These are phyloP conservation scores for Wickerhamiella infanticola DNA, from an alignment of 1,139 yeast species.

Conservation along the genomic window DNA sequence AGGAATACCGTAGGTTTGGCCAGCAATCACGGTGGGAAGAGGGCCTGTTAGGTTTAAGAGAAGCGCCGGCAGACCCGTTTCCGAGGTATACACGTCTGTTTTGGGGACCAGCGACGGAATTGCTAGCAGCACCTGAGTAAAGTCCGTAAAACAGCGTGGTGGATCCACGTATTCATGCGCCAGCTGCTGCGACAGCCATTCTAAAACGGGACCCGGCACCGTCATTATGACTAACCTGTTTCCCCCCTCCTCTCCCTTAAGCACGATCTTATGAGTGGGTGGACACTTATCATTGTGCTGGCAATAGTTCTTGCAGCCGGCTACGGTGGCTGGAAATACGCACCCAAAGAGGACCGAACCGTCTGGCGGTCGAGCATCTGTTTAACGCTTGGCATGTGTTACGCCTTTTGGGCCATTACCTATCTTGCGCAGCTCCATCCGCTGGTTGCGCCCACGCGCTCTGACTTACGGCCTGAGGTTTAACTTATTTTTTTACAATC, in stretches of 20 bases:
- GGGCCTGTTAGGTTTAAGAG: constrained; percentile 52
- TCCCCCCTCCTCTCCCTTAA: not conserved
- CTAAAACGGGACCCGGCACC: constrained; percentile 33
- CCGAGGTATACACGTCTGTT: constrained; percentile 48
- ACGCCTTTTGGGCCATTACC: constrained; percentile 72
- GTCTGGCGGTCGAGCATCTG: constrained; percentile 89
- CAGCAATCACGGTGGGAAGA: constrained; percentile 25
- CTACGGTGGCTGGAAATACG: constrained; percentile 46
- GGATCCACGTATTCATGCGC: constrained; percentile 40
- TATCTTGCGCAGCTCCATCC: constrained; percentile 62
- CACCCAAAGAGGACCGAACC: constrained; percentile 39
- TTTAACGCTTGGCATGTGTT: constrained; percentile 73
- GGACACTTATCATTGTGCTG: constrained; percentile 57
- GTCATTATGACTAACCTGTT: not conserved
- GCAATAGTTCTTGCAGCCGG: constrained; percentile 44
- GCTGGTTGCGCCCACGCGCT: constrained; percentile 53
- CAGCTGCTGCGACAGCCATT: constrained; percentile 43
- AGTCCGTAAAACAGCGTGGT: constrained; percentile 44
- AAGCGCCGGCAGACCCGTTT: constrained; percentile 42
- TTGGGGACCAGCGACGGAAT: constrained; percentile 44
- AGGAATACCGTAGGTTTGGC: constrained; percentile 33
- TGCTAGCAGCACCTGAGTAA: constrained; percentile 37
- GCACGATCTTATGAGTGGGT: constrained; percentile 26
- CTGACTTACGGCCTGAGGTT: constrained; percentile 51
- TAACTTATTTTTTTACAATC: too few species aligned